Percentiles rank a stretch among this genome's conserved stretches.
phyloP scores from a whole-genome alignment of 139 green algal species.

The Diplosphaera chodatii region DNA sequence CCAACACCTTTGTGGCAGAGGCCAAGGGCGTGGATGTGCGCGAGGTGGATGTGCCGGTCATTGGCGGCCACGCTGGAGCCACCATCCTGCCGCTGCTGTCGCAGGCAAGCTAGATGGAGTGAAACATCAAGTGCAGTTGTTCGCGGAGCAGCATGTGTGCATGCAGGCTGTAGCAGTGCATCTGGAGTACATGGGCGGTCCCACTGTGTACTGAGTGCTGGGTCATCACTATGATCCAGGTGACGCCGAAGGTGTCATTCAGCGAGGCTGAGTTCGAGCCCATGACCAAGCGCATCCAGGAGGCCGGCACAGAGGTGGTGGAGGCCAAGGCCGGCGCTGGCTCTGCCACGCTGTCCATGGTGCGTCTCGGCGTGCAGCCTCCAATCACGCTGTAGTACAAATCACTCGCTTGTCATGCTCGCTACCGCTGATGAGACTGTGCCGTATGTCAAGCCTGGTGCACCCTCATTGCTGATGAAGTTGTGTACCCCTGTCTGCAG shows the following conservation, averaged over 20 bases:
- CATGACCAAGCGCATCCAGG: constrained; percentile 81
- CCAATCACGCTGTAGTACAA: no score
- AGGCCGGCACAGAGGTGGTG: constrained; percentile 84
- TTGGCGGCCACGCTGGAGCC: constrained; percentile 93
- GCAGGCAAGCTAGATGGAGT: no score
- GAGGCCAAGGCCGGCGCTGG: constrained; percentile 80
- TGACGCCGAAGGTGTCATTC: constrained; percentile 76
- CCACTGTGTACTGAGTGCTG: no score
- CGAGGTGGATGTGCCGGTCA: constrained; percentile 88
- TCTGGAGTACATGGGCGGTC: no score
- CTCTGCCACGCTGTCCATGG: constrained; percentile 84
- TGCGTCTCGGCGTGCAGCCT: no score
- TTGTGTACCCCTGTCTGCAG: constrained; percentile 11
- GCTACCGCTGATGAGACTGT: no score
- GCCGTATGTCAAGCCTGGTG: no score
- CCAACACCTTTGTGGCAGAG: constrained; percentile 69
- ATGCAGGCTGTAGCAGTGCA: no score
- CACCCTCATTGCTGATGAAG: not conserved
- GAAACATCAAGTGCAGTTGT: no score
- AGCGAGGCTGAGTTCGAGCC: constrained; percentile 68
- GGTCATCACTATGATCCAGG: constrained; percentile 43
- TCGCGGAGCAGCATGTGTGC: no score
- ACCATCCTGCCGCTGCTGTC: constrained; percentile 98
- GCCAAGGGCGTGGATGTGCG: constrained; percentile 53
- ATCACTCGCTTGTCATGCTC: no score